Percentiles rank a stretch among this genome's conserved stretches.
Evolutionary conservation across 495 filamentous ascomycete genomes (phyloP).

Genomic region (Daldinia caldariorum): DNA sequence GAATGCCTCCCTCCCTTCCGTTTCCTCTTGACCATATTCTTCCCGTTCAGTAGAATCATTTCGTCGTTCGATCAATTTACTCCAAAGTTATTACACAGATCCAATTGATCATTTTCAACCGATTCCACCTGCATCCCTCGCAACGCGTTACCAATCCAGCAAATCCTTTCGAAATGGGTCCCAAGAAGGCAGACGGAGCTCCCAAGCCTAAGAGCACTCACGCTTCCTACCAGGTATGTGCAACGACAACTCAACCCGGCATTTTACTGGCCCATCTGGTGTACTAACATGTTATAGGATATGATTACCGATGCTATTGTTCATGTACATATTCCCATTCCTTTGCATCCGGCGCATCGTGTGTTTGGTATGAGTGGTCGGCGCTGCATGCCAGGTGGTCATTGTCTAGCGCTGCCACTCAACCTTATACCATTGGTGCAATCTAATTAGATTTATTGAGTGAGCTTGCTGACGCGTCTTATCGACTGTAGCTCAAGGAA

Average conservation of each 20-base stretch:
- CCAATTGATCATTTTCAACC: constrained; percentile 35
- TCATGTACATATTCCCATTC: constrained; percentile 63
- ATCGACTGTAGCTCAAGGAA: constrained; percentile 67
- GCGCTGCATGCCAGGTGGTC: constrained; percentile 26
- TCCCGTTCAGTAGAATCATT: constrained; percentile 25
- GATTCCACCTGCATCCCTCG: constrained; percentile 14
- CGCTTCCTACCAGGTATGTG: constrained; percentile 67
- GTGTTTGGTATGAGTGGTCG: constrained; percentile 40
- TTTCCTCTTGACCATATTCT: constrained; percentile 45
- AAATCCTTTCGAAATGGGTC: constrained; percentile 64
- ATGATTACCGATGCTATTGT: constrained; percentile 76
- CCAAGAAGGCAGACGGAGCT: constrained; percentile 68
- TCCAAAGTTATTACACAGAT: constrained; percentile 23
- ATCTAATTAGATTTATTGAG: constrained; percentile 30
- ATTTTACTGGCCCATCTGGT: constrained; percentile 29
- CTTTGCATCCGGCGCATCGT: constrained; percentile 54
- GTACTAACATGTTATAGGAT: constrained; percentile 62
- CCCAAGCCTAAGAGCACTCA: constrained; percentile 68
- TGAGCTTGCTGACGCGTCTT: constrained; percentile 58
- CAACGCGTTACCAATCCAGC: constrained; percentile 15
- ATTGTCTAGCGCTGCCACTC: constrained; percentile 35
- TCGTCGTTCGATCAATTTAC: constrained; percentile 1
- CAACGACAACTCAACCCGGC: constrained; percentile 41
- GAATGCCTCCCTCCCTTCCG: constrained; percentile 56
- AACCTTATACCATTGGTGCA: constrained; percentile 16